phyloP scores from a whole-genome alignment of 2,329 filamentous ascomycete genomes.

The Pseudofabraea citricarpa region DNA sequence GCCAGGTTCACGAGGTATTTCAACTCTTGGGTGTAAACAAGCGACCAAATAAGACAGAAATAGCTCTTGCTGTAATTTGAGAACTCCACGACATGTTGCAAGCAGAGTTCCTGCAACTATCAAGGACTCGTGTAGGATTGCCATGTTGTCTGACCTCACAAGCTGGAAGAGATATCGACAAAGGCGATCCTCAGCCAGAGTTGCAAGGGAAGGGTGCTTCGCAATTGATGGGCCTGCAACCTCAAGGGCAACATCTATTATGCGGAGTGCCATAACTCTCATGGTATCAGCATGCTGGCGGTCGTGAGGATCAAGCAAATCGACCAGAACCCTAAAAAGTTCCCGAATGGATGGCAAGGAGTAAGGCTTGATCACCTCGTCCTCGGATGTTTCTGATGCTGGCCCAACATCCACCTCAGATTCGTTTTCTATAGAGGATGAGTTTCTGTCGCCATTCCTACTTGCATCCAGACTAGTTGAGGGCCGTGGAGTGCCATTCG shows the following conservation, averaged over 20 bases:
- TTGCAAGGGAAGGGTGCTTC: conserved; percentile 81
- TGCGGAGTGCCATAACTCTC: conserved; percentile 94
- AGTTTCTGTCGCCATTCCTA: conserved; percentile 14
- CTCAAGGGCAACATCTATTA: conserved; percentile 95
- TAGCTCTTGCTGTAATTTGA: conserved; percentile 95
- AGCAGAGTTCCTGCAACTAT: conserved; percentile 88
- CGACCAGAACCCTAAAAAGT: conserved; percentile 87
- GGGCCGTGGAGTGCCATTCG: conserved; percentile 24
- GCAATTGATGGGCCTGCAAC: conserved; percentile 94
- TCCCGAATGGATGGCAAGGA: conserved; percentile 92
- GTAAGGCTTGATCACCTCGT: conserved; percentile 72
- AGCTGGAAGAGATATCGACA: conserved; percentile 95
- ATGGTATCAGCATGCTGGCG: conserved; percentile 89
- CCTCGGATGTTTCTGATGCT: conserved; percentile 27
- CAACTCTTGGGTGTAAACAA: conserved; percentile 88
- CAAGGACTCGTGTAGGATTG: conserved; percentile 86
- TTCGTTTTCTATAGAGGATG: conserved; percentile 15
- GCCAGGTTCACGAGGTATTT: conserved; percentile 83
- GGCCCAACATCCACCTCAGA: conserved; percentile 22
- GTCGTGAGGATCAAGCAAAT: conserved; percentile 90
- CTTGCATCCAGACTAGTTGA: conserved; percentile 38
- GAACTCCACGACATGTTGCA: conserved; percentile 80
- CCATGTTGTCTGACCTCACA: conserved; percentile 93
- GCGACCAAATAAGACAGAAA: conserved; percentile 92
- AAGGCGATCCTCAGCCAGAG: conserved; percentile 84